A percentile compares a stretch with the other conserved stretches of the same genome.
Evolutionary conservation across 2,329 filamentous ascomycete genomes (phyloP).

Genomic region (Helotiales sp.): DNA sequence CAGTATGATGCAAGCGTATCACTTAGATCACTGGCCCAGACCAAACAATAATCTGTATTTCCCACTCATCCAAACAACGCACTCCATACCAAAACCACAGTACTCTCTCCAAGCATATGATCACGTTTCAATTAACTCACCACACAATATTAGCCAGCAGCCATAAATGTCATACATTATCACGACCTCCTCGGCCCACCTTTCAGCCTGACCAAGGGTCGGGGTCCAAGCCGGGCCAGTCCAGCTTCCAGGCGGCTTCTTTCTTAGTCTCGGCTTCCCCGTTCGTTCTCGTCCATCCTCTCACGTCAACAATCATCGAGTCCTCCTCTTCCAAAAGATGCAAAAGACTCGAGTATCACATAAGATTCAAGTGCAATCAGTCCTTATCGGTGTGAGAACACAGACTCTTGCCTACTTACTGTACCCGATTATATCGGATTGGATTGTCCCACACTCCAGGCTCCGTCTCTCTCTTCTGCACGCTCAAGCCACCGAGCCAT

Average conservation of each 20-base stretch:
- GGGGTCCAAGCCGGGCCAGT: background rate
- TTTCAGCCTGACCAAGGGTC: background rate
- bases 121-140: conserved; percentile 11
- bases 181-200: background rate
- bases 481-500: background rate
- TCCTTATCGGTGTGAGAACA: no score
- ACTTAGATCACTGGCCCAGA: no score
- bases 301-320: no score
- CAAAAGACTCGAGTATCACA: no score
- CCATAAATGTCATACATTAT: background rate
- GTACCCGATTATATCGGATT: no score
- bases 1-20: background rate
- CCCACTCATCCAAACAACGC: background rate
- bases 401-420: no score
- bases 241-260: background rate
- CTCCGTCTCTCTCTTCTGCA: background rate
- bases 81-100: background rate
- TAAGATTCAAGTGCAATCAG: no score
- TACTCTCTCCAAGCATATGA: conserved; percentile 3
- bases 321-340: no score
- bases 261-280: background rate
- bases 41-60: background rate
- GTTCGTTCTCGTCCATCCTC: background rate
- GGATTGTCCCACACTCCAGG: no score
- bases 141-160: background rate